Evolutionary conservation across 2,329 filamentous ascomycete genomes (phyloP), one percentile per base, ranked within the genome.

Genomic region (Stachybotrys elegans): DNA sequence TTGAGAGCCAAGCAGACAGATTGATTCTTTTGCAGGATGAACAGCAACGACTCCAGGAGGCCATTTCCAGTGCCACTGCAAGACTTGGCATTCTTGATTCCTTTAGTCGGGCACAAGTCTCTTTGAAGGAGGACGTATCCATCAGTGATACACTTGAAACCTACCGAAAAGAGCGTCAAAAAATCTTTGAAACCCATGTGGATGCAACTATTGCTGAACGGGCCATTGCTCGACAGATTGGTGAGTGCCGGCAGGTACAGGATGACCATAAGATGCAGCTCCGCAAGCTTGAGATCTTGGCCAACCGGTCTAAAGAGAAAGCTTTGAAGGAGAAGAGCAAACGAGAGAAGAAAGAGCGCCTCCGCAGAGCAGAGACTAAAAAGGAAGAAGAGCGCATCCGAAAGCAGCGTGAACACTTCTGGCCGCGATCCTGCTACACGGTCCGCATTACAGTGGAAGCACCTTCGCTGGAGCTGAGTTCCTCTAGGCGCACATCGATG

Each of bases 381-480:
- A 37, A 20, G 34, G 34, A 37, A 19, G 20, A 37, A 13, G 34
- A 37, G 7, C 66, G 74, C 29, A 52, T 76, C 35, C 68, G 63
- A 23, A 53, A 51, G 13, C 72, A 78, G 52, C 58, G 65, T 36
- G 58, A 68, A 40, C 56, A 56, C 2, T 77, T 74, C 51, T 78
- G 74, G 75, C 70, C 74, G 2, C 67, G 65, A 40, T 59, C 61
- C 17, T 70, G 69, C 53, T 76, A 75, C 54, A 58, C 62, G 6
- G 65, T 78, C 34, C 70, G 64, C 14, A 70, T 78, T 51, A 73
- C 66, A 4, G 60, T 78, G 13, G 73, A 78, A 36, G 67, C 65
- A 7, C 53, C 64, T n/a, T 52, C 46, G 22, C 58, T 66, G 36
- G 73, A 70, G 0, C 68, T 68, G 4, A 44, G 43, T 29, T 37